Percentiles rank a stretch among this genome's conserved stretches.
phyloP scores from a whole-genome alignment of 768 basidiomycete species.

The Termitomyces sp. region DNA sequence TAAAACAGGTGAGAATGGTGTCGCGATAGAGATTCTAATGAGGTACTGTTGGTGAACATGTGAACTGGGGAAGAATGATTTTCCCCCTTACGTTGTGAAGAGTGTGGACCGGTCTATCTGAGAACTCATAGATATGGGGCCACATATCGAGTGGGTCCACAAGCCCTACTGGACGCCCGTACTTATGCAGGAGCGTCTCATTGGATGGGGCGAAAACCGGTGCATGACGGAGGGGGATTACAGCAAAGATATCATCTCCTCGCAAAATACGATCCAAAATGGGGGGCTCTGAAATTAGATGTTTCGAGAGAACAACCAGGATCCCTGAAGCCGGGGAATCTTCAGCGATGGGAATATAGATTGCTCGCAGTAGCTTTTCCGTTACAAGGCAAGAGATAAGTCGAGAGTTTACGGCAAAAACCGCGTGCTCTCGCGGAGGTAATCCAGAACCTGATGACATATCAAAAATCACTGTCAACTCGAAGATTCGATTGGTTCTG shows the following conservation, averaged over 20 bases:
- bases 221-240: constrained; percentile 43
- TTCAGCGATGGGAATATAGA: constrained; percentile 33
- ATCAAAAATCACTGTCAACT: not conserved
- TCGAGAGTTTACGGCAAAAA: constrained; percentile 45
- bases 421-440: constrained; percentile 34
- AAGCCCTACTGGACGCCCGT: constrained; percentile 42
- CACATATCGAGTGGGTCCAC: constrained; percentile 60
- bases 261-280: constrained; percentile 30
- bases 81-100: constrained; percentile 3
- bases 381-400: constrained; percentile 49
- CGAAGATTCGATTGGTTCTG: not conserved
- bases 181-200: constrained; percentile 23
- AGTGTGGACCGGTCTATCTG: constrained; percentile 10
- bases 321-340: constrained; percentile 27
- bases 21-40: constrained; percentile 24
- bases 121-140: constrained; percentile 37
- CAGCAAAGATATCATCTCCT: constrained; percentile 41
- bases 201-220: constrained; percentile 33
- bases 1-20: constrained; percentile 29
- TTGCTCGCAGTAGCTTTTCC: constrained; percentile 36
- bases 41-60: not conserved
- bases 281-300: constrained; percentile 31
- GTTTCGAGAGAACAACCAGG: constrained; percentile 36
- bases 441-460: constrained; percentile 37
- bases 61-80: not conserved